Conservation (phyloP, 2,329 filamentous ascomycete genomes). For the Cryphonectria carpinicola region DNA sequence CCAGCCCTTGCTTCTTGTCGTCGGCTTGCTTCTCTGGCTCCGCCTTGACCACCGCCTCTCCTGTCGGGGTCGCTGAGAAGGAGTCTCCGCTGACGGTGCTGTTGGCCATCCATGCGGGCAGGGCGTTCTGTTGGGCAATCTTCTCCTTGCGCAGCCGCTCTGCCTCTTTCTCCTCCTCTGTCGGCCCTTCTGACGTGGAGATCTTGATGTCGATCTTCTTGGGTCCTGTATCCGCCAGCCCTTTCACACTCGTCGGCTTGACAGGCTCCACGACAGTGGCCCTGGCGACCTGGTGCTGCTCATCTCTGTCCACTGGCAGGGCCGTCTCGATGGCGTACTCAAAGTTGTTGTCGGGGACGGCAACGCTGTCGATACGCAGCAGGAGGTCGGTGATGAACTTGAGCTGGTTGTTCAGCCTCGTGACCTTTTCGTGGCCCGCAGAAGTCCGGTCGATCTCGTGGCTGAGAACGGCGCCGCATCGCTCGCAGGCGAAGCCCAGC, state of each 20-base stretch:
- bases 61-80: constrained; percentile 49
- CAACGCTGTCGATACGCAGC: constrained; percentile 74
- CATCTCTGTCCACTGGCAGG: constrained; percentile 67
- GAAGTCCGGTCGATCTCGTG: constrained; percentile 69
- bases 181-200: constrained; percentile 66
- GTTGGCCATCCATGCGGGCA: constrained; percentile 73
- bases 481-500: constrained; percentile 80
- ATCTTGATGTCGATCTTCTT: constrained; percentile 73
- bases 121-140: constrained; percentile 68
- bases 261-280: constrained; percentile 61
- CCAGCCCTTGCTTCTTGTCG: constrained; percentile 38
- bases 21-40: constrained; percentile 54
- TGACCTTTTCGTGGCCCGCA: constrained; percentile 73
- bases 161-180: constrained; percentile 68
- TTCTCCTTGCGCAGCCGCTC: constrained; percentile 69
- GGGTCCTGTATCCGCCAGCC: constrained; percentile 67
- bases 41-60: constrained; percentile 39
- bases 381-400: constrained; percentile 77
- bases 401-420: constrained; percentile 77
- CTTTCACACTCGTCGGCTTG: constrained; percentile 70
- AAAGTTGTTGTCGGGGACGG: constrained; percentile 75
- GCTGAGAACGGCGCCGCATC: constrained; percentile 69
- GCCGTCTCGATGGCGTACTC: constrained; percentile 68
- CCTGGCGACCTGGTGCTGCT: constrained; percentile 66
- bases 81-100: constrained; percentile 69